A percentile compares a stretch with the other conserved stretches of the same genome.
Evolutionary conservation across 208 protist species (phyloP).

Genomic region (Trypanosomatidae sp.): DNA sequence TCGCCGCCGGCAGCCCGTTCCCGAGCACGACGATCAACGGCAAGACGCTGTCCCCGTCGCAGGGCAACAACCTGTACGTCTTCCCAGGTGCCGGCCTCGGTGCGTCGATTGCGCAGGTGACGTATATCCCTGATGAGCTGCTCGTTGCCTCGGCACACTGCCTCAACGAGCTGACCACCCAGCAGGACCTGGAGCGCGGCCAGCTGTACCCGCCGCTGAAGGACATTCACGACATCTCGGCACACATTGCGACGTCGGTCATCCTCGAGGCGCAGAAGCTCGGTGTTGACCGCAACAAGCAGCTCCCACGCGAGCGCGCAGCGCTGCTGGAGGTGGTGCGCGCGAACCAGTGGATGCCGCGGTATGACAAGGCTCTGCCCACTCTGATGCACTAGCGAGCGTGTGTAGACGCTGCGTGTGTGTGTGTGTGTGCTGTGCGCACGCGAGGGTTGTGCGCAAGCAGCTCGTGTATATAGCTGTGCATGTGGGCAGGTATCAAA

Average conservation of each 20-base stretch:
- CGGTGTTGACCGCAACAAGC: constrained; percentile 30
- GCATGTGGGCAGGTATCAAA: no score
- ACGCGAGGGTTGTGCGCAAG: no score
- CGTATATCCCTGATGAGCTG: constrained; percentile 80
- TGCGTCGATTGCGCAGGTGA: constrained; percentile 41
- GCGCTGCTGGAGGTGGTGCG: constrained; percentile 27
- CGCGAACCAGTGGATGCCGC: constrained; percentile 43
- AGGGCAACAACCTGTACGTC: constrained; percentile 97
- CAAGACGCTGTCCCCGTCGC: constrained; percentile 67
- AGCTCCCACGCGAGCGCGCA: constrained; percentile 25
- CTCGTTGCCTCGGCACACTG: constrained; percentile 71
- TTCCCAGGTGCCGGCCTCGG: constrained; percentile 94
- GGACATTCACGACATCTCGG: constrained; percentile 67
- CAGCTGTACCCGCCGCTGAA: constrained; percentile 57
- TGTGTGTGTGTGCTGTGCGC: no score
- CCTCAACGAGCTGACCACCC: constrained; percentile 44
- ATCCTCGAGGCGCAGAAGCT: constrained; percentile 53
- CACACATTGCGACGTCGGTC: constrained; percentile 51
- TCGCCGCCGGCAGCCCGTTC: constrained; percentile 95
- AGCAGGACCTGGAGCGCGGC: constrained; percentile 23
- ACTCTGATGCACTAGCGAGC: no score
- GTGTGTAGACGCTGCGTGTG: no score
- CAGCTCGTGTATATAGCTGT: no score
- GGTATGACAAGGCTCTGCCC: neutral
- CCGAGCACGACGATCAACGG: constrained; percentile 74